These are phyloP conservation scores for Phylloporus arenicola DNA, from an alignment of 768 basidiomycete genomes.

Conservation along the genomic window DNA sequence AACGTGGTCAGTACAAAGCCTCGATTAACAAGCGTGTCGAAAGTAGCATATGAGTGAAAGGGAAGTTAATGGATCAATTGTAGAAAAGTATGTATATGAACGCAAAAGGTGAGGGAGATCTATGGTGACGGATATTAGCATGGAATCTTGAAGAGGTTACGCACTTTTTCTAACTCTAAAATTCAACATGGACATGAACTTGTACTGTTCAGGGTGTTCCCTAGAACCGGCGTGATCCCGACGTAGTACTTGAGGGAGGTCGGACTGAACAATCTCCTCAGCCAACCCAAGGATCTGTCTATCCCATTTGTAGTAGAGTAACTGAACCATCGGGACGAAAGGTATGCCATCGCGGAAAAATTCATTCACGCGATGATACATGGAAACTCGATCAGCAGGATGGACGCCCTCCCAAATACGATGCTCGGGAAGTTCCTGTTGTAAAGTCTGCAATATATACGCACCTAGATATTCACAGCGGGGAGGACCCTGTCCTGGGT, in stretches of 20 bases:
- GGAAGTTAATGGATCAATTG: too few relatives aligned
- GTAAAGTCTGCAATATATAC: conserved; percentile 11
- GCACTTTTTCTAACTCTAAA: neutral
- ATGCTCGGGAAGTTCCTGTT: neutral
- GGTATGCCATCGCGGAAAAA: conserved; percentile 2
- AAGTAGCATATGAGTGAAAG: neutral
- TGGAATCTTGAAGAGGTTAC: neutral
- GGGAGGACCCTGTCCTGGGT: neutral
- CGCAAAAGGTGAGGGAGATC: neutral
- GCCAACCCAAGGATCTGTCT: conserved; percentile 10
- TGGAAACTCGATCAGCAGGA: too few relatives aligned
- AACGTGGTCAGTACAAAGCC: conserved; percentile 10
- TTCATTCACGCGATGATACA: conserved; percentile 2
- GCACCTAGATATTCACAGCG: conserved; percentile 22
- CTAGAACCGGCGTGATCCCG: neutral
- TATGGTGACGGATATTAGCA: neutral
- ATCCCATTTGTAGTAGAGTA: conserved; percentile 22
- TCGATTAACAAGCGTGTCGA: conserved; percentile 2
- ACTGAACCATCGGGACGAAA: conserved; percentile 5
- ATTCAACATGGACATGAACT: neutral
- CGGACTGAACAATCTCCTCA: neutral
- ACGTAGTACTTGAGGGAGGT: neutral
- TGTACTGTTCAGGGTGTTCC: neutral
- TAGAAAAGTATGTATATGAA: neutral
- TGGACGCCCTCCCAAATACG: neutral